Base-by-base conservation (phyloP, 1,284 basidiomycete species). In the Retiboletus flavoniger region DNA sequence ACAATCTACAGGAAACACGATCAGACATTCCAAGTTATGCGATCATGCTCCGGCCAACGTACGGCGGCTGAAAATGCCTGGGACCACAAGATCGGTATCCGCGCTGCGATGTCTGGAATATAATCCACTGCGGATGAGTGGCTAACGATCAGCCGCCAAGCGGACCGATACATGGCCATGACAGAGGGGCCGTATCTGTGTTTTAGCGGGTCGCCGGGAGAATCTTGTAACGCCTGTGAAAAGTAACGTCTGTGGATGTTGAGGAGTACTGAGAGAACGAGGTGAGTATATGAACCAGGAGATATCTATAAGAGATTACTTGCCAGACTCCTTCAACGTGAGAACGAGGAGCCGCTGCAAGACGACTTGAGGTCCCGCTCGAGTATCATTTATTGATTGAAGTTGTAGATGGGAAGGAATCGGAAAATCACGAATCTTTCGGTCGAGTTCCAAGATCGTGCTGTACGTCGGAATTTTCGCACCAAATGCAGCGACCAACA, bases 241-340 rank as follows among this genome's bases (percentile, higher is more conserved):
- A 89, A 85, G 64, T 85, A 88, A 19, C 79, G 74, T 35, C 85
- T 76, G 63, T 90, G 88, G 16, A 89, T 72, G 60, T 84, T 84
- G 31, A 90, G 70, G 19, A 88, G 72, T 0, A 79, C 86, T 89
- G 59, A 3, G 36, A 38, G 29, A 45, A 31, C 29, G 21, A 49
- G 35, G 43, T 54, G 31, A 53, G 44, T 35, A n/a, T 41, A 47
- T 39, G 21, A 21, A 31, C 46, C 50, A 45, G 7, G 51, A 24
- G 39, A 35, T 60, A 36, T 7, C 13, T 34, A 36, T 2, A 35
- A 29, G 13, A 32, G 49, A 64, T 63, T 26, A 70, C 79, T 54
- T 50, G 84, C 87, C 79, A 31, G 75, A 74, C 68, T 89, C 86
- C 63, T 87, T 87, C 35, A 65, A 61, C 17, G 76, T 72, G 44